These are phyloP conservation scores for Iberis amara DNA, from an alignment of 441 rosid genomes.

Conservation along the genomic window DNA sequence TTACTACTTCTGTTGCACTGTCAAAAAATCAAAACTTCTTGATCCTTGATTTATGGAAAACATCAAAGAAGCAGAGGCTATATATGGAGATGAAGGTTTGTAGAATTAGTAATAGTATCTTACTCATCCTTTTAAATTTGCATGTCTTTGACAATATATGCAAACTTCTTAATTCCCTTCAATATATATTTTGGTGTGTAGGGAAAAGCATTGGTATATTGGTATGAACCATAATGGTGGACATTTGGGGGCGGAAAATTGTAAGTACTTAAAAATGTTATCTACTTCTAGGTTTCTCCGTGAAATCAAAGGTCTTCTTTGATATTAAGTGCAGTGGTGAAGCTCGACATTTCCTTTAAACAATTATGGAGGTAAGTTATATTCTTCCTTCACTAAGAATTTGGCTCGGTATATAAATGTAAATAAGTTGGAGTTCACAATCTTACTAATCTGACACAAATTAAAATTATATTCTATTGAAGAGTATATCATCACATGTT, in stretches of 20 bases:
- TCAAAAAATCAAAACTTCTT: too few species aligned
- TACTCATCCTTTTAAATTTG: conserved; percentile 15
- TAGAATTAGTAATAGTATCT: too few species aligned
- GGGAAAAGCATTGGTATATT: conserved; percentile 85
- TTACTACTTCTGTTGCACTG: too few species aligned
- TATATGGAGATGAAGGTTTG: too few species aligned
- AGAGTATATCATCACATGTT: neutral
- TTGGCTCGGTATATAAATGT: conserved; percentile 75
- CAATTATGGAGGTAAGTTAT: too few species aligned
- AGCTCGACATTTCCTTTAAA: neutral
- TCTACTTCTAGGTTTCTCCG: neutral
- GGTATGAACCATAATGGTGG: conserved; percentile 99
- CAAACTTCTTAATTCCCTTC: neutral
- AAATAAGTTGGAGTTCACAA: conserved; percentile 58
- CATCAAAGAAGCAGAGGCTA: too few species aligned
- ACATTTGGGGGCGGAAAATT: conserved; percentile 86
- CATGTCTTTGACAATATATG: neutral
- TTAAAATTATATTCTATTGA: neutral
- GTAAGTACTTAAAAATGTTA: conserved; percentile 41
- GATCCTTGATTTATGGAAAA: too few species aligned
- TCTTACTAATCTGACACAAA: neutral
- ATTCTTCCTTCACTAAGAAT: conserved; percentile 78
- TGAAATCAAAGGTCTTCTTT: neutral
- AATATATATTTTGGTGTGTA: conserved; percentile 33
- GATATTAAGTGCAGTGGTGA: too few species aligned